phyloP scores from a whole-genome alignment of 495 filamentous ascomycete species.

The Pyrenopolyporus hunteri region DNA sequence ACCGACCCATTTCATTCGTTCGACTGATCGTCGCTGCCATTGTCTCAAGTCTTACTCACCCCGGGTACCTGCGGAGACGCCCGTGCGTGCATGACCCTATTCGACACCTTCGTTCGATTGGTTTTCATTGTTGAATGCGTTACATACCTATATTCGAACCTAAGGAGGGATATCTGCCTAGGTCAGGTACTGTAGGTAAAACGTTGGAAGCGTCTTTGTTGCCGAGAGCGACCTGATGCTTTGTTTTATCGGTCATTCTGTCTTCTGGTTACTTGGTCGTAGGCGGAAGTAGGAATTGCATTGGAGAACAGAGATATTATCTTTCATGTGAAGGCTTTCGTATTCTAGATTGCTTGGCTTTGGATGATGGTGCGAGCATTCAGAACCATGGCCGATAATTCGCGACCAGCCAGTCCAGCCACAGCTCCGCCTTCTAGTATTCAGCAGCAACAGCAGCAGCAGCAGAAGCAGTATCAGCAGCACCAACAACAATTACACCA shows the following conservation, averaged over 20 bases:
- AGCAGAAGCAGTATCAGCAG: too few species aligned
- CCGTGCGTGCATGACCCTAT: slow-evolving; percentile 25
- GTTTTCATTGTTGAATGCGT: background rate
- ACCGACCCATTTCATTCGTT: slow-evolving; percentile 18
- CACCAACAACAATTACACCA: too few species aligned
- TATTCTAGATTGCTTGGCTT: slow-evolving; percentile 25
- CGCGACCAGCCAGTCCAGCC: background rate
- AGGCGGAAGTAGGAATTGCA: slow-evolving; percentile 7
- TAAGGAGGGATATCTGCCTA: too few species aligned
- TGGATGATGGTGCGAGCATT: slow-evolving; percentile 21
- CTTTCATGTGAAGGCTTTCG: background rate
- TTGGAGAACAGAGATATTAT: slow-evolving; percentile 6
- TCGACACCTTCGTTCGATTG: background rate
- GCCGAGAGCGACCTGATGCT: slow-evolving; percentile 1
- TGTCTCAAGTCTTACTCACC: slow-evolving; percentile 25
- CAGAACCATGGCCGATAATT: slow-evolving; percentile 12
- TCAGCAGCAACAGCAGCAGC: slow-evolving; percentile 11
- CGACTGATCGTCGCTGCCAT: slow-evolving; percentile 3
- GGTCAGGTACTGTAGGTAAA: slow-evolving; percentile 2
- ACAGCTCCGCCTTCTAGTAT: slow-evolving; percentile 5
- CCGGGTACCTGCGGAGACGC: slow-evolving; percentile 5
- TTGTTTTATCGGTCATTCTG: slow-evolving; percentile 9
- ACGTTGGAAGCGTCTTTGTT: slow-evolving; percentile 7
- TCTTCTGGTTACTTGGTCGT: background rate
- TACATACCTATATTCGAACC: slow-evolving; percentile 1